Conservation (phyloP, 2,329 filamentous ascomycete genomes). For the Geoglossum cookeanum region DNA sequence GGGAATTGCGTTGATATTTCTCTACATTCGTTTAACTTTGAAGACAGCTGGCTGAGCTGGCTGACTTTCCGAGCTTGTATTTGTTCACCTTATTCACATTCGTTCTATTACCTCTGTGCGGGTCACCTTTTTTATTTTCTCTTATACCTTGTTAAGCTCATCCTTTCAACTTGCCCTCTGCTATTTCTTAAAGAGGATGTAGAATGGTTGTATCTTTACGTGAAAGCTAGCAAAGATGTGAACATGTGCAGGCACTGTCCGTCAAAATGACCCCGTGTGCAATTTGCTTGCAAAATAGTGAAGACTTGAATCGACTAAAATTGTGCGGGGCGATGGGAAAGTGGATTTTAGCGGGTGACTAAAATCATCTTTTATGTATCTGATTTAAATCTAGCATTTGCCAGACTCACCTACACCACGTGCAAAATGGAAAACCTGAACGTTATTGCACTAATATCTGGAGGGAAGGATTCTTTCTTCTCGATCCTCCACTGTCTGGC, state of each 20-base stretch:
- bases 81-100: background rate
- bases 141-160: background rate
- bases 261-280: background rate
- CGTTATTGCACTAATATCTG: constrained; percentile 84
- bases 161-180: background rate
- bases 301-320: background rate
- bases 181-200: background rate
- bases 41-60: background rate
- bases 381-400: too few species aligned
- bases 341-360: too few species aligned
- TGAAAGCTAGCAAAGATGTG: background rate
- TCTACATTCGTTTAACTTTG: constrained; percentile 1
- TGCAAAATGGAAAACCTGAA: constrained; percentile 21
- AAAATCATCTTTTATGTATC: too few species aligned
- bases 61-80: background rate
- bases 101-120: background rate
- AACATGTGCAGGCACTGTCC: background rate
- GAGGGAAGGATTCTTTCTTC: constrained; percentile 94
- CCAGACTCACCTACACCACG: background rate
- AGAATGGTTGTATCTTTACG: background rate
- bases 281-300: background rate
- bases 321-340: too few species aligned
- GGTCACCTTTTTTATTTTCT: background rate
- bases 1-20: background rate
- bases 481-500: constrained; percentile 75